These are phyloP conservation scores for Aquilaria yunnanensis DNA, from an alignment of 345 rosid species.

Conservation along the genomic window DNA sequence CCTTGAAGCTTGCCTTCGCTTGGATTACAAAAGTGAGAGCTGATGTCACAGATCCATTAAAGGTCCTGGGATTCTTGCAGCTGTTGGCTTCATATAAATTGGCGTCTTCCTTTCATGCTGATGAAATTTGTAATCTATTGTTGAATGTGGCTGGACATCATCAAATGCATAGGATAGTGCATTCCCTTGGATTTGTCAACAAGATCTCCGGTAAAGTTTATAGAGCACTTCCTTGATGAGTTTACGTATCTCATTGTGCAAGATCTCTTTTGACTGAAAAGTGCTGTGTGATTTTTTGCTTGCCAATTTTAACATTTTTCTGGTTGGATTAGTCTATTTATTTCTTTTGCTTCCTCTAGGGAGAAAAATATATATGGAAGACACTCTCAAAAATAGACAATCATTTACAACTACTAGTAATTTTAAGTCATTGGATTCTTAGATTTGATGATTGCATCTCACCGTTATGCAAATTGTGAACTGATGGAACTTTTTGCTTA, in stretches of 20 bases:
- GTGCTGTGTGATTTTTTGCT: not conserved
- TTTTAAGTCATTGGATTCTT: not conserved
- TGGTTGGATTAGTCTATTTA: not conserved
- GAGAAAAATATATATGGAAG: not conserved
- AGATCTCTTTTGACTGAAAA: not conserved
- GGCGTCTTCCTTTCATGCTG: constrained; percentile 20
- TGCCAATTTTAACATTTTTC: not conserved
- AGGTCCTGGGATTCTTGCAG: constrained; percentile 28
- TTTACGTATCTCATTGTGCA: not conserved
- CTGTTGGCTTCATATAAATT: constrained; percentile 25
- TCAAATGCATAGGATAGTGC: constrained; percentile 18
- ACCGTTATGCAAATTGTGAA: not conserved
- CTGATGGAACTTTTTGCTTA: not conserved
- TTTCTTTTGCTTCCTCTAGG: not conserved
- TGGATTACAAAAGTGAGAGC: constrained; percentile 21
- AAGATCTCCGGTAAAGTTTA: constrained; percentile 8
- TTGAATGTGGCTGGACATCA: constrained; percentile 11
- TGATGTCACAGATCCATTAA: constrained; percentile 10
- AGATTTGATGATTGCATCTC: not conserved
- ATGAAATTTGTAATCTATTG: constrained; percentile 22
- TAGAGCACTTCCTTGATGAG: constrained; percentile 1
- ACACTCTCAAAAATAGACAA: too few relatives aligned
- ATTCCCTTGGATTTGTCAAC: constrained; percentile 21
- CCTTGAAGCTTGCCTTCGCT: constrained; percentile 17
- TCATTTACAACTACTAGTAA: too few relatives aligned